phyloP scores from a whole-genome alignment of 2,329 filamentous ascomycete genomes.

The Pseudogymnoascus sp. region DNA sequence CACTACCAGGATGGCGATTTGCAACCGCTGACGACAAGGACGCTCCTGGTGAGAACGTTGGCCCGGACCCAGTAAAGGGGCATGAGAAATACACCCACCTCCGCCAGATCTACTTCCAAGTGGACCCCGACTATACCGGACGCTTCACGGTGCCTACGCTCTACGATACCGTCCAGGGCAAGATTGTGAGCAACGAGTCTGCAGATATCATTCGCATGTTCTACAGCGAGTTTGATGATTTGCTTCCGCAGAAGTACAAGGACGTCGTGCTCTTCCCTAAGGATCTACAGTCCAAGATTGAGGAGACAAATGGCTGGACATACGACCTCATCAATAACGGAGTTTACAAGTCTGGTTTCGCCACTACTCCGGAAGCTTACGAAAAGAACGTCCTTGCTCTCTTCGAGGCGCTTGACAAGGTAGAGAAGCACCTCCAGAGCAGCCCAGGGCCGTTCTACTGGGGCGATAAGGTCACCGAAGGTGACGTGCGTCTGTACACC shows the following conservation, averaged over 20 bases:
- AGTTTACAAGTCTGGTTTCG: slow-evolving; percentile 73
- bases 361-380: slow-evolving; percentile 75
- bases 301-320: slow-evolving; percentile 71
- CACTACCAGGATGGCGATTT: slow-evolving; percentile 52
- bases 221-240: slow-evolving; percentile 68
- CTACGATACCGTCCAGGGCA: slow-evolving; percentile 55
- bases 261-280: slow-evolving; percentile 60
- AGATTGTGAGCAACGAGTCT: slow-evolving; percentile 76
- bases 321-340: slow-evolving; percentile 68
- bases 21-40: slow-evolving; percentile 49
- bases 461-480: slow-evolving; percentile 68
- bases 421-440: slow-evolving; percentile 59
- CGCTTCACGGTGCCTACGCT: slow-evolving; percentile 63
- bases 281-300: slow-evolving; percentile 55
- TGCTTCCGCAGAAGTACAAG: slow-evolving; percentile 53
- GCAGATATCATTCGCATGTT: slow-evolving; percentile 80
- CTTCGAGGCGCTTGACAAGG: slow-evolving; percentile 68
- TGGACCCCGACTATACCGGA: slow-evolving; percentile 56
- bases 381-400: slow-evolving; percentile 62
- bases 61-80: slow-evolving; percentile 52
- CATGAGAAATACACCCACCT: slow-evolving; percentile 45
- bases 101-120: slow-evolving; percentile 58
- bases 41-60: slow-evolving; percentile 51
- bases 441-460: slow-evolving; percentile 61
- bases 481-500: slow-evolving; percentile 64